Conservation (phyloP, 2,329 filamentous ascomycete species). For the Colletotrichum sp. region DNA sequence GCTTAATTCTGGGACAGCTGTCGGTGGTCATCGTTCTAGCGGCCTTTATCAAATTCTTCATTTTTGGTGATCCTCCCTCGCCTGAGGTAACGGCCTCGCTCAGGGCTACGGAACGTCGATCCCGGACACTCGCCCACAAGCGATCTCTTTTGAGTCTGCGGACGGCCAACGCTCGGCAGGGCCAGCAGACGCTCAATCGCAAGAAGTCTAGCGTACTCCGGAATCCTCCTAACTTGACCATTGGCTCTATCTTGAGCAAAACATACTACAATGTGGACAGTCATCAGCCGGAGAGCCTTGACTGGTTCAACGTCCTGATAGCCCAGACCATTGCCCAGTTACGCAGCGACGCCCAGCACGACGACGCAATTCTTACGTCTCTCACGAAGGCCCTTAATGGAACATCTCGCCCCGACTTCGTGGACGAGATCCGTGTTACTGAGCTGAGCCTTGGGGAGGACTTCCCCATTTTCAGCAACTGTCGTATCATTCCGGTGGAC, state of each 20-base stretch:
- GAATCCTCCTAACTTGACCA: constrained; percentile 77
- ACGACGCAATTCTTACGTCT: constrained; percentile 87
- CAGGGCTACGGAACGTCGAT: constrained; percentile 75
- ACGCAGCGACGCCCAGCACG: constrained; percentile 86
- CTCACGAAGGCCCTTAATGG: constrained; percentile 88
- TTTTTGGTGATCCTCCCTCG: constrained; percentile 92
- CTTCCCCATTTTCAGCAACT: constrained; percentile 99
- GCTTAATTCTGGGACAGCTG: constrained; percentile 90
- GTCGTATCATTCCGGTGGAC: constrained; percentile 89
- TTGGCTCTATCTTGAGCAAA: constrained; percentile 92
- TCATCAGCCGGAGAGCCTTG: constrained; percentile 93
- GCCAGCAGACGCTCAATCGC: constrained; percentile 55
- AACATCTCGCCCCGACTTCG: constrained; percentile 83
- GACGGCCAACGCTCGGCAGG: constrained; percentile 44
- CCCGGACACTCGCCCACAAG: constrained; percentile 77
- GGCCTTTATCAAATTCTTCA: constrained; percentile 99
- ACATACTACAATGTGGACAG: constrained; percentile 97
- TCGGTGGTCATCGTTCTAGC: constrained; percentile 90
- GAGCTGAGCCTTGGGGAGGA: constrained; percentile 95
- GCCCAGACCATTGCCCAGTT: constrained; percentile 97
- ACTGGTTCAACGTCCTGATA: constrained; percentile 98
- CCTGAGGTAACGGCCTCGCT: constrained; percentile 79
- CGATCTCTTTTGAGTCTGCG: constrained; percentile 72
- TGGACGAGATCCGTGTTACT: constrained; percentile 92
- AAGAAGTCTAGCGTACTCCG: constrained; percentile 77